Conservation (phyloP, 345 rosid genomes). For the Erucastrum elatum region DNA sequence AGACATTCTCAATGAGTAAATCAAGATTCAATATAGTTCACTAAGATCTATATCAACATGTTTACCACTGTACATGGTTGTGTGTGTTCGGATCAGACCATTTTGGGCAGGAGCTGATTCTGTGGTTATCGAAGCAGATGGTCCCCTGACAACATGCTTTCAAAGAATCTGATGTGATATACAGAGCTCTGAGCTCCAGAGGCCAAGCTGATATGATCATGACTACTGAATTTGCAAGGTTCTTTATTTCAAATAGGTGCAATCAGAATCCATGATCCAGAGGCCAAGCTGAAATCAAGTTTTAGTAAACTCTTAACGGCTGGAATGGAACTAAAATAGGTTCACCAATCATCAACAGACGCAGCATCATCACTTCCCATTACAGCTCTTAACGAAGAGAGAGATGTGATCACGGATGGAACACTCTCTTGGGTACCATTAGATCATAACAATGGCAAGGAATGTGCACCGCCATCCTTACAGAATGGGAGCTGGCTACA, state of each 20-base stretch:
- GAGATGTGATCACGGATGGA: too few species aligned
- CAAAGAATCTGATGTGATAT: slow-evolving; percentile 89
- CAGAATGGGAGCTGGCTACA: slow-evolving; percentile 79
- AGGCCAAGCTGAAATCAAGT: too few species aligned
- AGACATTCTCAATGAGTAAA: slow-evolving; percentile 88
- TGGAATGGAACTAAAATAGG: too few species aligned
- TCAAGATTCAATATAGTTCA: slow-evolving; percentile 4
- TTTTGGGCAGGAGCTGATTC: slow-evolving; percentile 91
- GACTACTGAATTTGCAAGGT: slow-evolving; percentile 36
- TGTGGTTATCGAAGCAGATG: slow-evolving; percentile 92
- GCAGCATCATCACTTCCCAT: too few species aligned
- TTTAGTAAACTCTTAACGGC: too few species aligned
- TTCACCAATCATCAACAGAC: too few species aligned
- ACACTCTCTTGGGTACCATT: too few species aligned
- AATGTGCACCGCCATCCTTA: slow-evolving; percentile 1
- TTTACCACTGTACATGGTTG: neutral
- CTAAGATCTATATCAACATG: neutral
- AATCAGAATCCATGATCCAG: slow-evolving; percentile 1
- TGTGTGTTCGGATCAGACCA: slow-evolving; percentile 51
- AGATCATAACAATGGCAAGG: too few species aligned
- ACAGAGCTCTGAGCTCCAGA: too few species aligned
- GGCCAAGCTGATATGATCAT: too few species aligned
- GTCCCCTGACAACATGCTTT: slow-evolving; percentile 36
- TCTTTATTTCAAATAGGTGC: slow-evolving; percentile 19
- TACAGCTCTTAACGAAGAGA: too few species aligned